Evolutionary conservation across 192 early-diverging fungal species (phyloP).

Genomic region (Haplosporangium gracile): DNA sequence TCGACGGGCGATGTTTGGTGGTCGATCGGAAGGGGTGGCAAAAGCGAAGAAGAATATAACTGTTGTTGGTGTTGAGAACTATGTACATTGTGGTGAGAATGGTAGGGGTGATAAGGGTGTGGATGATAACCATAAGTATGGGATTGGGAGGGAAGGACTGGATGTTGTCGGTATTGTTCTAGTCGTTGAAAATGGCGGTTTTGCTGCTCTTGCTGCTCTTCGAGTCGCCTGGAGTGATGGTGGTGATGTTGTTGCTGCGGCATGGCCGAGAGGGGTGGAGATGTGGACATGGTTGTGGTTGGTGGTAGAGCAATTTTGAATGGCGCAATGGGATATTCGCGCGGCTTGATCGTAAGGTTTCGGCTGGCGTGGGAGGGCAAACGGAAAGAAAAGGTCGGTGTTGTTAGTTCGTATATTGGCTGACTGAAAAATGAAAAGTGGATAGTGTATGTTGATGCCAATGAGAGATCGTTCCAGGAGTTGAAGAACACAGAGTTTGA

Average conservation of each 20-base stretch:
- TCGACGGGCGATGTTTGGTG: not conserved
- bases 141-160: not conserved
- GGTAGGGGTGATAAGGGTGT: constrained; percentile 5
- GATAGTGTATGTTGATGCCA: not conserved
- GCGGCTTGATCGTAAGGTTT: not conserved
- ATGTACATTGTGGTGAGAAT: not conserved
- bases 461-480: not conserved
- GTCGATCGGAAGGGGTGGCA: not conserved
- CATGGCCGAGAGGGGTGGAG: not conserved
- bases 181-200: not conserved
- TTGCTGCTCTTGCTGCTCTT: not conserved
- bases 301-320: not conserved
- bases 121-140: not conserved
- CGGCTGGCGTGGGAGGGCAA: no score
- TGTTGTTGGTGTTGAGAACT: not conserved
- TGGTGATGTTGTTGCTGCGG: not conserved
- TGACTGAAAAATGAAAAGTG: not conserved
- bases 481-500: not conserved
- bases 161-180: not conserved
- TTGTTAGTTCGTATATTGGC: not conserved
- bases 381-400: no score
- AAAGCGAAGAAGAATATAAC: not conserved
- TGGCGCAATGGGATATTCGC: not conserved
- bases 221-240: not conserved
- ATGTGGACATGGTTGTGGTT: not conserved